These are phyloP conservation scores for Aspergillus ustus DNA, from an alignment of 2,329 filamentous ascomycete genomes.

Conservation along the genomic window DNA sequence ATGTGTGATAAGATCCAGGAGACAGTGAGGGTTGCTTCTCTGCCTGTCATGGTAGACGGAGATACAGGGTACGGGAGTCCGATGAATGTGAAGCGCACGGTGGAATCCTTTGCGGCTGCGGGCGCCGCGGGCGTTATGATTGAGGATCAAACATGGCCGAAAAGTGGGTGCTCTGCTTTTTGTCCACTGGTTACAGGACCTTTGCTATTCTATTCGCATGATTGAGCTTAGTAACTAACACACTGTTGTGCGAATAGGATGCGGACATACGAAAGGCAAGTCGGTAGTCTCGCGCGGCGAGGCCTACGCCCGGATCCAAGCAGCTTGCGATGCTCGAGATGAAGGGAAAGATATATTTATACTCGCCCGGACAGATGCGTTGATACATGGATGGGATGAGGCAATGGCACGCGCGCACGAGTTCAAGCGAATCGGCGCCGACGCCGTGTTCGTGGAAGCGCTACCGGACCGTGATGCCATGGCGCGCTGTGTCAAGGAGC, in stretches of 20 bases:
- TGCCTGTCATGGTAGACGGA: slow-evolving; percentile 53
- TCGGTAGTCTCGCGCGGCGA: slow-evolving; percentile 51
- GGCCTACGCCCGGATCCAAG: slow-evolving; percentile 53
- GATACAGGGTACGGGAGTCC: slow-evolving; percentile 56
- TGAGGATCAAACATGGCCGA: slow-evolving; percentile 57
- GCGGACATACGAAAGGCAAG: slow-evolving; percentile 54
- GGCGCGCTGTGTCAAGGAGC: slow-evolving; percentile 42
- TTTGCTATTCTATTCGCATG: no score
- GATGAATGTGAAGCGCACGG: slow-evolving; percentile 54
- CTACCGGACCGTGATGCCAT: slow-evolving; percentile 51
- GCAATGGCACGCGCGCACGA: slow-evolving; percentile 48
- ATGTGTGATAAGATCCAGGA: slow-evolving; percentile 54
- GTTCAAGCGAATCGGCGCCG: slow-evolving; percentile 51
- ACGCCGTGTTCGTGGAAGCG: slow-evolving; percentile 53
- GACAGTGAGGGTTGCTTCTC: slow-evolving; percentile 38
- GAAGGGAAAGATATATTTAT: slow-evolving; percentile 53
- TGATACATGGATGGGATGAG: slow-evolving; percentile 49
- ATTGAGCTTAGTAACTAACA: background rate
- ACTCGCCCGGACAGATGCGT: slow-evolving; percentile 51
- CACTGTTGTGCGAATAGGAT: slow-evolving; percentile 33
- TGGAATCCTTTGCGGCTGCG: slow-evolving; percentile 50
- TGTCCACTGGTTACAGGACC: no score
- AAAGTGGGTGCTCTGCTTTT: slow-evolving; percentile 38
- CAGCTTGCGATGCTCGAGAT: slow-evolving; percentile 52
- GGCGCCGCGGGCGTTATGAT: slow-evolving; percentile 49